Percentiles rank a stretch among this genome's conserved stretches.
phyloP scores from a whole-genome alignment of 768 basidiomycete species.

The Amanita inopinata region DNA sequence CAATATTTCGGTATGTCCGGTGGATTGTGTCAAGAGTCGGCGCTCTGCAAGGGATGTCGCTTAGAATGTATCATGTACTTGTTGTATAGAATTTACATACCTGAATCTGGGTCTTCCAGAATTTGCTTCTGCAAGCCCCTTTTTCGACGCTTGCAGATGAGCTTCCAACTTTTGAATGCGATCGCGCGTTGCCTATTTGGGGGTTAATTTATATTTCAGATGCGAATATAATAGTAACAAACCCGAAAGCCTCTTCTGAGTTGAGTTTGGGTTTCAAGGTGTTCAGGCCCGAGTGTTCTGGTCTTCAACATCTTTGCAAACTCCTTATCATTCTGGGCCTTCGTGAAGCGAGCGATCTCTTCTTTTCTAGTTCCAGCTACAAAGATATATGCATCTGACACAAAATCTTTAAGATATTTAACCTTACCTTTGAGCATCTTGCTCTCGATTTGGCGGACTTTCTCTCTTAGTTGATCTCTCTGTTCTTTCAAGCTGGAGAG shows the following conservation, averaged over 20 bases:
- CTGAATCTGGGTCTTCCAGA: conserved; percentile 53
- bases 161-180: conserved; percentile 76
- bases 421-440: conserved; percentile 56
- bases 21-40: conserved; percentile 82
- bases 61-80: not conserved
- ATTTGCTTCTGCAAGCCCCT: conserved; percentile 51
- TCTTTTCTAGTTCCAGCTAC: conserved; percentile 75
- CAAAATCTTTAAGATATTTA: not conserved
- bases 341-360: conserved; percentile 72
- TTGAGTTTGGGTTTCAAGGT: conserved; percentile 71
- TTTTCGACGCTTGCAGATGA: conserved; percentile 59
- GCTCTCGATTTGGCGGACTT: conserved; percentile 49
- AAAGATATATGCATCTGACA: not conserved
- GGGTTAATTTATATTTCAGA: not conserved
- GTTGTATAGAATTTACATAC: conserved; percentile 35
- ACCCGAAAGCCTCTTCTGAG: conserved; percentile 68
- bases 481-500: conserved; percentile 37
- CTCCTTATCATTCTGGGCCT: conserved; percentile 68
- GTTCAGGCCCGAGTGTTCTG: conserved; percentile 81
- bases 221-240: conserved; percentile 15
- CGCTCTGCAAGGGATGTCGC: conserved; percentile 35
- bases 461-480: conserved; percentile 28
- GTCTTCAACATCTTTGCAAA: conserved; percentile 68
- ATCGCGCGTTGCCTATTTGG: conserved; percentile 49
- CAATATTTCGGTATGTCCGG: conserved; percentile 80